Conservation (phyloP, 495 filamentous ascomycete genomes). For the Trichocladium uniseriatum region DNA sequence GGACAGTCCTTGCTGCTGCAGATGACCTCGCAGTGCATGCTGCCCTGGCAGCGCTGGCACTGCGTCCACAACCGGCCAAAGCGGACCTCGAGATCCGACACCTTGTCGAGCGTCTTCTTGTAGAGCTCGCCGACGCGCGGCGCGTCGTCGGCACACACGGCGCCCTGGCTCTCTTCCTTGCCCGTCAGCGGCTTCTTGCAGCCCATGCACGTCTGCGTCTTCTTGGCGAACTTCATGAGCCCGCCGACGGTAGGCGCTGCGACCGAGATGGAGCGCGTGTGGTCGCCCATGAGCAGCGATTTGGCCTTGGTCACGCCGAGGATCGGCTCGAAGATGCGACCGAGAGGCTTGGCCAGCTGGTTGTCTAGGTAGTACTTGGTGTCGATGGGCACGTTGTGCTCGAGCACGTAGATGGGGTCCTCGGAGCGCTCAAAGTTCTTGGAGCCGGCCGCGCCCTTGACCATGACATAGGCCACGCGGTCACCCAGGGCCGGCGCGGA, state of each 20-base stretch:
- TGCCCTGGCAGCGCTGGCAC: constrained; percentile 95
- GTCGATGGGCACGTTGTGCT: constrained; percentile 96
- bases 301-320: constrained; percentile 83
- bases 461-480: constrained; percentile 96
- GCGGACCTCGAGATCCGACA: constrained; percentile 81
- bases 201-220: constrained; percentile 94
- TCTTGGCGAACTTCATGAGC: constrained; percentile 97
- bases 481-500: constrained; percentile 93
- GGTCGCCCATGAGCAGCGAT: constrained; percentile 74
- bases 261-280: constrained; percentile 85
- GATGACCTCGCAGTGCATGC: constrained; percentile 95
- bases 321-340: constrained; percentile 95
- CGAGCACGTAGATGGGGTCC: constrained; percentile 92
- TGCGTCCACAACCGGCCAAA: constrained; percentile 96
- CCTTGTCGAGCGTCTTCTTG: constrained; percentile 77
- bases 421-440: constrained; percentile 95
- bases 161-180: constrained; percentile 70
- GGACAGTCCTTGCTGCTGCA: constrained; percentile 93
- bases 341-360: constrained; percentile 88
- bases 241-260: constrained; percentile 83
- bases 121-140: constrained; percentile 88
- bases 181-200: constrained; percentile 90
- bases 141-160: constrained; percentile 77
- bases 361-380: constrained; percentile 99
- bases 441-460: constrained; percentile 77